These are phyloP conservation scores for Otatea glauca DNA, from an alignment of 176 grass and related monocot species.

Conservation along the genomic window DNA sequence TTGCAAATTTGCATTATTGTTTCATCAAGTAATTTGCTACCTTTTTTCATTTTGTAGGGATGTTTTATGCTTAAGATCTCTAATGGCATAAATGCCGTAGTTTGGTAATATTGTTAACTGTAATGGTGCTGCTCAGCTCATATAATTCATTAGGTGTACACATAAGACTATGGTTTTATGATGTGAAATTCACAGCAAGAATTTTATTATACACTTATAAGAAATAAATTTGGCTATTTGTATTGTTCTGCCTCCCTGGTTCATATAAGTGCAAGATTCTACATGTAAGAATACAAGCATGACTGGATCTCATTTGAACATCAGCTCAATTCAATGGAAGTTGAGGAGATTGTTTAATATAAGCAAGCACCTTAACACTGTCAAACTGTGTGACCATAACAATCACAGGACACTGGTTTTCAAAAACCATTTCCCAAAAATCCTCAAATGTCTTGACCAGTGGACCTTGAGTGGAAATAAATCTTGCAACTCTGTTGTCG, in stretches of 20 bases:
- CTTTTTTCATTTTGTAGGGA: not conserved
- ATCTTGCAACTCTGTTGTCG: conserved; percentile 59
- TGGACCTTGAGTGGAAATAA: conserved; percentile 93
- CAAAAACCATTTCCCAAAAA: conserved; percentile 90
- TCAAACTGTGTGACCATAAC: conserved; percentile 89
- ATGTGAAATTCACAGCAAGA: not conserved
- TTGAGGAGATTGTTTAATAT: conserved; percentile 9
- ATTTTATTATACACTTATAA: not conserved
- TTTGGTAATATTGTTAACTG: conserved; percentile 8
- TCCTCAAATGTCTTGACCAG: conserved; percentile 76
- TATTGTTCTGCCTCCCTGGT: conserved; percentile 18
- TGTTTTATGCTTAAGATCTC: conserved; percentile 2
- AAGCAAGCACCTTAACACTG: conserved; percentile 68
- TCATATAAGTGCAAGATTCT: conserved; percentile 27
- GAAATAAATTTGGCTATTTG: not conserved
- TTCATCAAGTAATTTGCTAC: not conserved
- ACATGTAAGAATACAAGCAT: conserved; percentile 15
- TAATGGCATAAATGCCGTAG: not conserved
- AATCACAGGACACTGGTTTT: conserved; percentile 75
- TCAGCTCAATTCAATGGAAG: conserved; percentile 6
- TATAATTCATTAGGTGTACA: not conserved
- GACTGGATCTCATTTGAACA: conserved; percentile 21
- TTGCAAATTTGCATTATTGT: not conserved
- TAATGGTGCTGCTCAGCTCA: not conserved
- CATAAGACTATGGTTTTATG: not conserved